Conservation (phyloP, 1,139 yeast species). For the Yamadazyma dushanensis region DNA sequence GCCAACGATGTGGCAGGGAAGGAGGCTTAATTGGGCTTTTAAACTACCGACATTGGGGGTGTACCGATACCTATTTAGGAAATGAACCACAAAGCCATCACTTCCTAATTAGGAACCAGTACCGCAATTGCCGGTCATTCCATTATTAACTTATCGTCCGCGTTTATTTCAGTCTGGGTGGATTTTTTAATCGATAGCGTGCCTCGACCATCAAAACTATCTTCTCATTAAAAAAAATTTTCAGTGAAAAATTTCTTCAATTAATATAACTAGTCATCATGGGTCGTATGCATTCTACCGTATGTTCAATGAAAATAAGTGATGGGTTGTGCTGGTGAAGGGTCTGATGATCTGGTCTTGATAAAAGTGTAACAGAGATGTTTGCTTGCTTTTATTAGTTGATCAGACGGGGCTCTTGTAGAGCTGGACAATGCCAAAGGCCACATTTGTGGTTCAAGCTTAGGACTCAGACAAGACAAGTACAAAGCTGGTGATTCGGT, state of each 20-base stretch:
- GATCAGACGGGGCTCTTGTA: constrained; percentile 13
- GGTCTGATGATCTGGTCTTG: constrained; percentile 16
- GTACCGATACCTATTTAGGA: no score
- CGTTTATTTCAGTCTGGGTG: background rate
- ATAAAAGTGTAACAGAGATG: constrained; percentile 15
- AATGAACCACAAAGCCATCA: no score
- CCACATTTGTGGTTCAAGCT: no score
- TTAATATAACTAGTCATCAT: constrained; percentile 51
- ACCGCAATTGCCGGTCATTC: background rate
- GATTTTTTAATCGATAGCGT: constrained; percentile 8
- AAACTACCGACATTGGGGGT: no score
- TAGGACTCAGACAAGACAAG: no score
- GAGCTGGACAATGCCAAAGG: constrained; percentile 18
- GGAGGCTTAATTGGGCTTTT: constrained; percentile 1
- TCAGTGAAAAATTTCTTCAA: constrained; percentile 20
- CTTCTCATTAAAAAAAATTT: constrained; percentile 7
- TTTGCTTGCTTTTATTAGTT: constrained; percentile 16
- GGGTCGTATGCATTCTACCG: constrained; percentile 84
- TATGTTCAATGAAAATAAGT: constrained; percentile 43
- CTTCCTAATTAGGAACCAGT: background rate
- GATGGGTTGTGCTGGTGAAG: constrained; percentile 16
- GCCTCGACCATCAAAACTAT: constrained; percentile 6
- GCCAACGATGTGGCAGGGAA: no score
- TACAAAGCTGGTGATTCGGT: no score
- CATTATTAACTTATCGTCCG: background rate